Evolutionary conservation across 2,329 filamentous ascomycete species (phyloP).

Genomic region (Xylariaceae sp.): DNA sequence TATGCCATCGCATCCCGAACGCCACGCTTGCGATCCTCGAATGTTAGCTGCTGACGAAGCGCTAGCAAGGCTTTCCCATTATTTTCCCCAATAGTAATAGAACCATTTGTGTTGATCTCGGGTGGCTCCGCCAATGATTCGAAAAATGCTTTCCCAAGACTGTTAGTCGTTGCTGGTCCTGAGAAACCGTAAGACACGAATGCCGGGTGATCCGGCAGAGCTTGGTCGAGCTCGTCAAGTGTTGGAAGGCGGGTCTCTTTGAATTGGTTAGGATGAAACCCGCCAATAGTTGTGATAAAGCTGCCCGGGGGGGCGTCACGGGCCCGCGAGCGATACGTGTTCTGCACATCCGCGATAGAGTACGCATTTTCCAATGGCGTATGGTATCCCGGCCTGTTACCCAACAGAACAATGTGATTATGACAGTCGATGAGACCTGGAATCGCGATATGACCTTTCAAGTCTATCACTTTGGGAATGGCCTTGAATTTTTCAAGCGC

Average conservation of each 20-base stretch:
- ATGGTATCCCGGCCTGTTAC: slow-evolving; percentile 39
- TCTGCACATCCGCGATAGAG: slow-evolving; percentile 36
- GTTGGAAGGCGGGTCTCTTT: slow-evolving; percentile 35
- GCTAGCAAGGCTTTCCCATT: slow-evolving; percentile 36
- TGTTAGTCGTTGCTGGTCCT: slow-evolving; percentile 37
- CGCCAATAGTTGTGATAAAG: slow-evolving; percentile 40
- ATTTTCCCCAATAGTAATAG: slow-evolving; percentile 31
- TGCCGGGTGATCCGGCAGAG: slow-evolving; percentile 31
- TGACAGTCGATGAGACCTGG: slow-evolving; percentile 40
- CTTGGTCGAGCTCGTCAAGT: slow-evolving; percentile 36
- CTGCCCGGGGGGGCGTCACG: slow-evolving; percentile 21
- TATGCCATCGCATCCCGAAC: slow-evolving; percentile 38
- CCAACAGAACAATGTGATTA: slow-evolving; percentile 39
- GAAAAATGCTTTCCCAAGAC: slow-evolving; percentile 33
- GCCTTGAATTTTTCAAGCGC: slow-evolving; percentile 21
- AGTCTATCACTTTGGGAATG: slow-evolving; percentile 29
- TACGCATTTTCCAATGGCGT: slow-evolving; percentile 38
- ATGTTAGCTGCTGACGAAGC: slow-evolving; percentile 31
- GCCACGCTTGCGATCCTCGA: slow-evolving; percentile 33
- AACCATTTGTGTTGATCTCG: slow-evolving; percentile 26
- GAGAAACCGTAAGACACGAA: slow-evolving; percentile 34
- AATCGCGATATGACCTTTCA: slow-evolving; percentile 31
- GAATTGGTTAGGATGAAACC: slow-evolving; percentile 39
- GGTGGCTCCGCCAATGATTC: slow-evolving; percentile 19
- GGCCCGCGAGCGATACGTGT: slow-evolving; percentile 25